Conservation (phyloP, 2,329 filamentous ascomycete genomes). For the Arthrobotrys sinensis region DNA sequence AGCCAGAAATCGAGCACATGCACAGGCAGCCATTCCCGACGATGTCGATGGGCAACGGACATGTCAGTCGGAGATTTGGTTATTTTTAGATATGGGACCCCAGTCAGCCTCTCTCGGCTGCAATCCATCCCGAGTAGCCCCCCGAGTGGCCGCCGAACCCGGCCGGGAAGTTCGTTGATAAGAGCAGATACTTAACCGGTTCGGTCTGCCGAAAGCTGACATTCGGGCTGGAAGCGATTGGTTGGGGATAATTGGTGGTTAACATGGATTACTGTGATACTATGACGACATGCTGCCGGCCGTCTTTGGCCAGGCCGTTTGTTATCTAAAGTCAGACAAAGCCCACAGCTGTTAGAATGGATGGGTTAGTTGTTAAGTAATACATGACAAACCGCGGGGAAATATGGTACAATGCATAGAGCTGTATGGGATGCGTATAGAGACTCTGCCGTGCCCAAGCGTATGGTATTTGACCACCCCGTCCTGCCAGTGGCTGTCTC, state of each 20-base stretch:
- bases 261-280: not conserved
- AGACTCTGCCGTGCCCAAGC: too few relatives aligned
- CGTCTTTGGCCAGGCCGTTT: too few relatives aligned
- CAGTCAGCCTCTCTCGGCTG: too few relatives aligned
- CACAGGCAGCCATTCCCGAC: not conserved
- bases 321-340: too few relatives aligned
- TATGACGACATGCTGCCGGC: not conserved
- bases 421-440: too few relatives aligned
- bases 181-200: not conserved
- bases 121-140: not conserved
- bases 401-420: too few relatives aligned
- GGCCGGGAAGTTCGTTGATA: not conserved
- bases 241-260: not conserved
- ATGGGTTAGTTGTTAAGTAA: too few relatives aligned
- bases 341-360: too few relatives aligned
- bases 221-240: conserved; percentile 45
- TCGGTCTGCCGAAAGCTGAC: conserved; percentile 28
- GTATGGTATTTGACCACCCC: too few relatives aligned
- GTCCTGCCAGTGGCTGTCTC: too few relatives aligned
- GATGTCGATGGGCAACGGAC: not conserved
- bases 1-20: conserved; percentile 1
- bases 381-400: too few relatives aligned
- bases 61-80: not conserved
- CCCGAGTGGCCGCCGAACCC: not conserved
- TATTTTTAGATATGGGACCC: conserved; percentile 8